phyloP scores from a whole-genome alignment of 2,329 filamentous ascomycete genomes.

The Aquanectria penicillioides region DNA sequence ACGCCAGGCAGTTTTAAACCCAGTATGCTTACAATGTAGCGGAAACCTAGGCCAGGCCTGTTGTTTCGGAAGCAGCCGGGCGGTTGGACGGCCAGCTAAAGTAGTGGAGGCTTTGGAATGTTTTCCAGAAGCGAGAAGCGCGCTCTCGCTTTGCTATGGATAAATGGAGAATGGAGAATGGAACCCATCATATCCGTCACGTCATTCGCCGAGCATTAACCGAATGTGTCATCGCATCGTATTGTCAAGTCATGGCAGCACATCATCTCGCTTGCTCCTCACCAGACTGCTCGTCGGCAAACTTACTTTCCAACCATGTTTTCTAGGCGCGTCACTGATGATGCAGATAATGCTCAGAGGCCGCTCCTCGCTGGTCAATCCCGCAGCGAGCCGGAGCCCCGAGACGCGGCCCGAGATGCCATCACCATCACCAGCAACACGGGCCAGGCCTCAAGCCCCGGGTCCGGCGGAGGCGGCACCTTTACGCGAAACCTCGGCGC shows the following conservation, averaged over 20 bases:
- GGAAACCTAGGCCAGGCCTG: not conserved
- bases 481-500: slow-evolving; percentile 59
- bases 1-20: not conserved
- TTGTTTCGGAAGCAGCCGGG: no score
- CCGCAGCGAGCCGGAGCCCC: no score
- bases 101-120: not conserved
- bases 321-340: no score
- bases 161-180: not conserved
- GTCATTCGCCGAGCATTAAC: slow-evolving; percentile 36
- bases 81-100: no score
- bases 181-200: not conserved
- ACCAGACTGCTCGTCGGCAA: not conserved
- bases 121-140: slow-evolving; percentile 16
- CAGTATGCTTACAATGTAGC: slow-evolving; percentile 3
- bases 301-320: no score
- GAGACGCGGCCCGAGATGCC: slow-evolving; percentile 5
- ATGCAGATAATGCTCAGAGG: slow-evolving; percentile 19
- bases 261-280: not conserved
- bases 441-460: no score
- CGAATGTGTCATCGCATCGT: slow-evolving; percentile 22
- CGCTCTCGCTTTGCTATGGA: not conserved
- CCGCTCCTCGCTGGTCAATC: slow-evolving; percentile 32
- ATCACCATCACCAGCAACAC: slow-evolving; percentile 11
- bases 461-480: no score
- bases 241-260: not conserved